Base-by-base conservation (phyloP, 2,329 filamentous ascomycete genomes). In the Pseudocercospora fijiensis region DNA sequence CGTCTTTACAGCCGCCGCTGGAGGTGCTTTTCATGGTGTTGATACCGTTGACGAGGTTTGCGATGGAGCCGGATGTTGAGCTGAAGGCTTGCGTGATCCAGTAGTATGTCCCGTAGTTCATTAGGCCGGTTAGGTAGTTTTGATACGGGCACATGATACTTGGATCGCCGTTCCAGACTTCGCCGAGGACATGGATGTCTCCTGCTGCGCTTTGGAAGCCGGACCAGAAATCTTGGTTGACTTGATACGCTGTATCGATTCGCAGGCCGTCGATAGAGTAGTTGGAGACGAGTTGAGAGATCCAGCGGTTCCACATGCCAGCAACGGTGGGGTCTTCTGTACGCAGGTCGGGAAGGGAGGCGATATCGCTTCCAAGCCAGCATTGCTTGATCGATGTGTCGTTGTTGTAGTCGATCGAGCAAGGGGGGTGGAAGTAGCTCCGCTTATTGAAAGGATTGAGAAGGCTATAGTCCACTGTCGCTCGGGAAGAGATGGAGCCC, bases 301-400 rank as follows among this genome's bases (percentile, higher is more conserved):
- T 79, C 88, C 88, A 90, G 20, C 77, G 74, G 55, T 85, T 78
- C 73, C 83, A 84, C 13, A 84, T 76, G 18, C 72, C 74, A 18
- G 80, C 78, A 11, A 89, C 82, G 0, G 73, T 73, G 0, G 76
- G 55, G 27, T 80, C 77, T 43, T 83, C 79, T 0, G 87, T 89
- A 57, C 85, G 77, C 11, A 90, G 71, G 66, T 90, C 87, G 0
- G 87, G 85, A 0, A 90, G 81, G 0, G 80, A 78, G 13, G 84
- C 81, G 6, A 78, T 81, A 37, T 78, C 78, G 62, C 82, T 79
- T n/a, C 81, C 82, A 6, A 82, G 30, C 82, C 83, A 84, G 77
- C 86, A 88, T 43, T 70, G 49, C 49, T 73, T 69, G 26, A 76
- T 70, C 9, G 69, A 72, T 20, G 67, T 70, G 30, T 71, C 62